These are phyloP conservation scores for Thinopyrum elongatum DNA, from an alignment of 176 grass and related monocot species.

Conservation along the genomic window DNA sequence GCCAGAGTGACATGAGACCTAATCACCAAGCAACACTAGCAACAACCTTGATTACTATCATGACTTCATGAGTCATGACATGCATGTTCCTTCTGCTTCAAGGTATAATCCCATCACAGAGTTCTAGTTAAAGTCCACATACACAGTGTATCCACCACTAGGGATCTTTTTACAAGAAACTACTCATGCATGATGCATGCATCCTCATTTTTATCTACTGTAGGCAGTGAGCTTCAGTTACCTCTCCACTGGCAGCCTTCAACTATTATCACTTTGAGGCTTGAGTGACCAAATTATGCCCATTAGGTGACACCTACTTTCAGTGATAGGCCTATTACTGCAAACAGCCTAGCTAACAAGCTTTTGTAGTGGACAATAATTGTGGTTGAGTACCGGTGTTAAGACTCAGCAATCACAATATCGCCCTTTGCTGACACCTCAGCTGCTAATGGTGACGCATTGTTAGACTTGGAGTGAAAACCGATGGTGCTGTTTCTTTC, in stretches of 20 bases:
- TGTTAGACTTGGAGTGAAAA: neutral
- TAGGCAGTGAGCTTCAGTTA: constrained; percentile 24
- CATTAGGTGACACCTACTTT: constrained; percentile 33
- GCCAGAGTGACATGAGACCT: constrained; percentile 46
- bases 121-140: constrained; percentile 23
- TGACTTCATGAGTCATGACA: constrained; percentile 46
- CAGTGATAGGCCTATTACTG: constrained; percentile 35
- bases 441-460: constrained; percentile 36
- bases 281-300: constrained; percentile 27
- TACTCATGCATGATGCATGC: neutral
- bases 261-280: neutral
- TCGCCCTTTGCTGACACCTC: constrained; percentile 26
- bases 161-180: constrained; percentile 24
- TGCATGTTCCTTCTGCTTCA: constrained; percentile 44
- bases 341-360: constrained; percentile 37
- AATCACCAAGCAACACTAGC: constrained; percentile 48
- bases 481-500: constrained; percentile 16
- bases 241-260: constrained; percentile 35
- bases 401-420: constrained; percentile 34
- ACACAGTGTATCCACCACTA: constrained; percentile 9
- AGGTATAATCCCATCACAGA: constrained; percentile 29
- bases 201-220: neutral
- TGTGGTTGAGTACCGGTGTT: constrained; percentile 32
- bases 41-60: constrained; percentile 54
- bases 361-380: constrained; percentile 28